Evolutionary conservation across 2,329 filamentous ascomycete genomes (phyloP), one percentile per base, ranked within the genome.

Genomic region (Aspergillus ibericus): DNA sequence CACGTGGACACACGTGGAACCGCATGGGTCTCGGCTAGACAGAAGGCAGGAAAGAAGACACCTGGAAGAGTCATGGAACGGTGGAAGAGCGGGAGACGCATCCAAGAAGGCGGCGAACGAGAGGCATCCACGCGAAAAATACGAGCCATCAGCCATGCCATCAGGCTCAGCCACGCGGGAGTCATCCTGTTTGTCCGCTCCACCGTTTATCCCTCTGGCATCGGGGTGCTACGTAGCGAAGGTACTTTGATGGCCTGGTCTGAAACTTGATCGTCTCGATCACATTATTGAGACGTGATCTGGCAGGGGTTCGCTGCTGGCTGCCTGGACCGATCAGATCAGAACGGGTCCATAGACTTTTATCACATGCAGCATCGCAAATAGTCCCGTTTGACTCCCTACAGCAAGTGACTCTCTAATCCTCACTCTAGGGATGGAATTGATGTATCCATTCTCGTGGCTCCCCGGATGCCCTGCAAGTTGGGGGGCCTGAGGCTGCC

Each of bases 1-100:
- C 71, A 73, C 71, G 71, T 73, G 71, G 63, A 63, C 64, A 63
- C 71, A 74, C 71, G 71, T 74, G 71, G 68, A 63, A 67, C 68
- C 59, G 66, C 70, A 70, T 71, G 67, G 63, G 65, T 68, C 68
- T 65, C 62, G 61, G 56, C 55, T 63, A 63, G 53, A 51, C 34
- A 51, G 34, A 61, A 52, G 36, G 29, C 38, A 42, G 38, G 55
- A 59, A 63, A 60, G 60, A 66, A 69, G 63, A 54, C 62, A 66
- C 63, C 60, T 71, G 62, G 68, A 69, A 70, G 65, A 58, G 59
- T 53, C 53, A 55, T 69, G 56, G 67, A 68, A 70, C 60, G 49
- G 54, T 69, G 56, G 67, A 68, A 70, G 61, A 52, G 55, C 47
- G 20, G 42, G 46, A 55, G 51, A 42, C 25, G 20, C 25, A 52